Base-by-base conservation (phyloP, 192 early-diverging fungal species). In the Glomus cerebriforme region DNA sequence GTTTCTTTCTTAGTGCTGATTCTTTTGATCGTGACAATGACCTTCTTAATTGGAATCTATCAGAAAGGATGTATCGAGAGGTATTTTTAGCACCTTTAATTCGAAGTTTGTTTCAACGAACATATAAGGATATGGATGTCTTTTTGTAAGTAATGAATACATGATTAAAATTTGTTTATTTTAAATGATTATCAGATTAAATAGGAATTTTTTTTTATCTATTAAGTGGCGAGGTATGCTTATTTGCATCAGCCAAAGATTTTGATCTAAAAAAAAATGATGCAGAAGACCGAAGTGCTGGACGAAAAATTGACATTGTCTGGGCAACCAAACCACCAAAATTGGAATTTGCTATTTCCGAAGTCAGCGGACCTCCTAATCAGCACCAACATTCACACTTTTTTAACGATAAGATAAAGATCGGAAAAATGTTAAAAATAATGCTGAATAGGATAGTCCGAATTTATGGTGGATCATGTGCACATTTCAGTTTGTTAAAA, bases 91-190 rank as follows among this genome's bases (percentile, higher is more conserved):
- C 45, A 45, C 64, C 59, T 35, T n/a, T 75, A 59, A 75, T 62
- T 29, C 59, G 19, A 60, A 75, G 58, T 62, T 75, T 75, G 39
- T 75, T 75, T 75, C 73, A 54, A 72, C 45, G 45, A 62, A 59
- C 12, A 73, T 34, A 19, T 49, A 75, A 0, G 3, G 39, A 58
- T 2, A 5, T 78, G 59, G 43, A 67, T 66, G 9, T 78, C 29
- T 78, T 78, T 67, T 78, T 78, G 76, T 67, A 78, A 32, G 76
- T 78, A 68, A 78, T 54, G 15, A 43, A 67, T 34, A n/a, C 27
- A 54, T 62, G 2, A 75, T 37, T 75, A 35, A 60, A 45, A 37
- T 45, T 64, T 75, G 1, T 39, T 76, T 26, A 62, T 62, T 47
- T 64, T 64, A 9, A 27, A 58, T 31, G 49, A 29, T 73, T 9